Conservation (phyloP, 257 asterid species). For the Plantago elongata region DNA sequence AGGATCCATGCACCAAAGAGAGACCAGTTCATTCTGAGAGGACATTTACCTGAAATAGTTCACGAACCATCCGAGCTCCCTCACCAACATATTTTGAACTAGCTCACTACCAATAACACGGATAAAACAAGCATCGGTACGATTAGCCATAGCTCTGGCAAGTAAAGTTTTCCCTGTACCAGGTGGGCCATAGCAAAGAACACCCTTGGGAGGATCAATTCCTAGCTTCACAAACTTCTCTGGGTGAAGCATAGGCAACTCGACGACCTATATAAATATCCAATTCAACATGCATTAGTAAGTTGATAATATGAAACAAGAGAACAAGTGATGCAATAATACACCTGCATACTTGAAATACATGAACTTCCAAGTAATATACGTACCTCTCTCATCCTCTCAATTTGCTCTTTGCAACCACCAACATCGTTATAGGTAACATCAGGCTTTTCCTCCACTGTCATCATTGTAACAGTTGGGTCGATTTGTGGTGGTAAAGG, state of each 20-base stretch:
- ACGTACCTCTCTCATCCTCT: constrained; percentile 99
- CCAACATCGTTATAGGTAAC: constrained; percentile 97
- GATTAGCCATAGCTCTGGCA: constrained; percentile 96
- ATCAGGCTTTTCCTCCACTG: constrained; percentile 98
- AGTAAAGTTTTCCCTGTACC: constrained; percentile 96
- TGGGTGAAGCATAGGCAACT: constrained; percentile 99
- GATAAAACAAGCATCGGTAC: constrained; percentile 96
- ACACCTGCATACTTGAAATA: constrained; percentile 7
- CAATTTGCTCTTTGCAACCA: constrained; percentile 97
- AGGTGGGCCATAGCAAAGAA: constrained; percentile 95
- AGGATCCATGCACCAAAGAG: not conserved
- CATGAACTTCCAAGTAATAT: constrained; percentile 8
- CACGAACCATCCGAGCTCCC: constrained; percentile 99
- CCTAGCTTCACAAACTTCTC: constrained; percentile 97
- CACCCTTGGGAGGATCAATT: constrained; percentile 98
- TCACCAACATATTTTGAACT: constrained; percentile 97
- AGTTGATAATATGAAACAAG: not conserved
- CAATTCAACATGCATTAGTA: not conserved
- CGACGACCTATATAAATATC: constrained; percentile 67
- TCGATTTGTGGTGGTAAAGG: constrained; percentile 98
- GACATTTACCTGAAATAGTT: constrained; percentile 73
- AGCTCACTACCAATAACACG: constrained; percentile 98
- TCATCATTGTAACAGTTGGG: constrained; percentile 99
- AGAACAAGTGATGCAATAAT: not conserved
- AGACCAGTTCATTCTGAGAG: not conserved